These are phyloP conservation scores for Carex sylvatica DNA, from an alignment of 202 grass and related monocot genomes.

Conservation along the genomic window DNA sequence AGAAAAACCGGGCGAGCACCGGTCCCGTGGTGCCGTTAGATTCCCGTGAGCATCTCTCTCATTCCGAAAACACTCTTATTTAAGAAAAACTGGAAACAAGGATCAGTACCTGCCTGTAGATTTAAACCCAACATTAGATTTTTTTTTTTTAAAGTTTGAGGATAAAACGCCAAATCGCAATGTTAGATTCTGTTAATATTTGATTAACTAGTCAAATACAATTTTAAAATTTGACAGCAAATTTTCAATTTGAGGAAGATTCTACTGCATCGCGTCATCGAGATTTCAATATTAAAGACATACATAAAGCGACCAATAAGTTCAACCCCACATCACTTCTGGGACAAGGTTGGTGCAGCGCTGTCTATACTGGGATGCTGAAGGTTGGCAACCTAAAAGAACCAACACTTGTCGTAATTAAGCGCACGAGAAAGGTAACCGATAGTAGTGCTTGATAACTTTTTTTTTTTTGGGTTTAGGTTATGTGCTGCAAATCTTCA, in stretches of 20 bases:
- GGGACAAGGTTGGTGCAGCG: slow-evolving; percentile 15
- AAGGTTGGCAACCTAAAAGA: neutral
- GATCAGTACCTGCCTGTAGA: neutral
- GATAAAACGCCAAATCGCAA: neutral
- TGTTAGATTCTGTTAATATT: neutral
- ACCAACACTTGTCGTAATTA: neutral
- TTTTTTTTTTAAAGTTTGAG: neutral
- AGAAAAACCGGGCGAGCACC: neutral
- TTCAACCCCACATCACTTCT: slow-evolving; percentile 6
- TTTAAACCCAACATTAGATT: neutral
- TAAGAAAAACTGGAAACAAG: neutral
- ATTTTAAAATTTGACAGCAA: neutral
- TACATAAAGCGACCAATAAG: neutral
- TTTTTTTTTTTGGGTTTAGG: neutral
- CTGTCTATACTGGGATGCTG: slow-evolving; percentile 10
- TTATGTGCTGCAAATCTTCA: neutral
- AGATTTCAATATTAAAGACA: slow-evolving; percentile 3
- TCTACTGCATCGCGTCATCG: too few species aligned
- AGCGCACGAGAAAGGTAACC: neutral
- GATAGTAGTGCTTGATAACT: neutral
- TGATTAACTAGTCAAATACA: neutral
- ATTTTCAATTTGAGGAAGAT: slow-evolving; percentile 12
- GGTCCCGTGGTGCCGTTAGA: neutral
- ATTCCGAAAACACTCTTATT: neutral
- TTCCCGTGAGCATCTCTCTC: neutral